Evolutionary conservation across 768 basidiomycete species (phyloP).

Genomic region (Tulasnella calospora): DNA sequence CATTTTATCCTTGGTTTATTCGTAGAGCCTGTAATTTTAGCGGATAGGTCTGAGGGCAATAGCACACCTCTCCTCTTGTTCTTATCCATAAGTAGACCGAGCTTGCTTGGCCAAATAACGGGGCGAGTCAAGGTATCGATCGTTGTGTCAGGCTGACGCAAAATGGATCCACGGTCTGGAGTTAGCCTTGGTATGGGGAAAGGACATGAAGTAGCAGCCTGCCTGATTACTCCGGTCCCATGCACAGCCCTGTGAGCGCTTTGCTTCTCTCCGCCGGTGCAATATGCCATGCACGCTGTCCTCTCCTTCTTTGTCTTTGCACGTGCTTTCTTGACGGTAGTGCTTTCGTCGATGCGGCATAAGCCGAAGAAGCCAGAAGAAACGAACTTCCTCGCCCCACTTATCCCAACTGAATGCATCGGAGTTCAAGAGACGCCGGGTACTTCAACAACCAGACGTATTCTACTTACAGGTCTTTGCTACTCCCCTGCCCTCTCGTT

Average conservation of each 20-base stretch:
- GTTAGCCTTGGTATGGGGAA: background rate
- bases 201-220: background rate
- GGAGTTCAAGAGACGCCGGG: background rate
- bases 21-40: background rate
- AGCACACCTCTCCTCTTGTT: background rate
- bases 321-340: background rate
- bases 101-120: background rate
- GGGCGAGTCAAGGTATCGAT: background rate
- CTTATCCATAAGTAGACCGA: background rate
- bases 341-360: constrained; percentile 41
- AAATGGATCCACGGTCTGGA: background rate
- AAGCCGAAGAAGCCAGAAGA: background rate
- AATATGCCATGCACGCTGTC: background rate
- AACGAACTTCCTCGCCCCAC: background rate
- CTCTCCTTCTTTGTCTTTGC: background rate
- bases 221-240: background rate
- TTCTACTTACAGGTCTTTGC: background rate
- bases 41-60: background rate
- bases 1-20: background rate
- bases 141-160: background rate
- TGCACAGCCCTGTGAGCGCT: background rate
- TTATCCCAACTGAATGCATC: background rate
- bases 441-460: background rate
- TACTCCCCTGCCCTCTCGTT: background rate
- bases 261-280: background rate